Base-by-base conservation (phyloP, 768 basidiomycete genomes). In the Artomyces pyxidatus region DNA sequence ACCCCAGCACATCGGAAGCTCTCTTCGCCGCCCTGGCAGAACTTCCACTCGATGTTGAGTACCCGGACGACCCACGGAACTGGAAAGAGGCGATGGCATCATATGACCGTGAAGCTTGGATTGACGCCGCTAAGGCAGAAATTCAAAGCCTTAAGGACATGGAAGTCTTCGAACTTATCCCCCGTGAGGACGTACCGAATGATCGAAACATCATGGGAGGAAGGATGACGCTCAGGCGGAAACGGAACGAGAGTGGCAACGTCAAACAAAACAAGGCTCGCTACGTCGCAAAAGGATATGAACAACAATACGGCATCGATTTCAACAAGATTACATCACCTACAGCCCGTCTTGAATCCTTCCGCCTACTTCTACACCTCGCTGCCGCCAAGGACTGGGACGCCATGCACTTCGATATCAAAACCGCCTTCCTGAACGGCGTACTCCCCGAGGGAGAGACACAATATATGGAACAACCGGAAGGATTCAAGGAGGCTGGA, bases 291-390 rank as follows among this genome's bases (percentile, higher is more conserved):
- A 63, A 68, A 45, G 74, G 76, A 0, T 72, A 62, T 54, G 53
- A 69, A 19, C 71, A 73, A 45, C 52, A 67, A 0, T 67, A 59
- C 22, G 73, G 75, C 0, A 49, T 60, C 6, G 73, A 77, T 44
- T 77, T 68, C 48, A 62, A 57, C 0, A 62, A 67, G 30, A 73
- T 71, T 0, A 70, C 68, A 30, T 70, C 73, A 38, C 69, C 69
- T 1, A 68, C 66, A 7, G 65, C 65, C 12, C 61, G 63, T 12
- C 62, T 68, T 58, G 71, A 72, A 53, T 68, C 70, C 0, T 61
- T 71, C 39, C 55, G 63, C 0, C 52, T 67, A 3, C 53, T 75
- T 1, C 56, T 70, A 0, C 66, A 70, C 17, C 44, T 72, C 4
- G 68, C 65, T 0, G 68, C 68, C 0, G 4, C 49, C 0, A 38